Evolutionary conservation across 176 grass and related monocot genomes (phyloP).

Genomic region (maize (Zea mays)): DNA sequence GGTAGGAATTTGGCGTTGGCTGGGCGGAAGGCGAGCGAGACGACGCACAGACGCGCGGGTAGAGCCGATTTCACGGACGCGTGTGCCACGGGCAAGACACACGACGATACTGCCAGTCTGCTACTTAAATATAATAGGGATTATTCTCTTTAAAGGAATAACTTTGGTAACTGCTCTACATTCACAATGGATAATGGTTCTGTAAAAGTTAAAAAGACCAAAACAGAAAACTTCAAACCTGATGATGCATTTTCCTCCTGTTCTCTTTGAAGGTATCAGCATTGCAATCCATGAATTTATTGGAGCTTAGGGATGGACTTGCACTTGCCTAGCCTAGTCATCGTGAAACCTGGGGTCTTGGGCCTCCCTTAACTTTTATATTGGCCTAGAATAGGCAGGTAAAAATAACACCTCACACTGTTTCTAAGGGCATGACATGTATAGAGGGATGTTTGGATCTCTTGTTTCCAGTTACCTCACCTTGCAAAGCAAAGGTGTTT

Average conservation of each 20-base stretch:
- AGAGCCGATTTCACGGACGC: too few species aligned
- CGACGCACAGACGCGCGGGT: too few species aligned
- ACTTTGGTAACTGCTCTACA: neutral
- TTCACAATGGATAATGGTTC: neutral
- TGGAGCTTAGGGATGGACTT: neutral
- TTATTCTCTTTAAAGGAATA: slow-evolving; percentile 18
- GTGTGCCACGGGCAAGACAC: too few species aligned
- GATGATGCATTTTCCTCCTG: neutral
- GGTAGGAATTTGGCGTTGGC: too few species aligned
- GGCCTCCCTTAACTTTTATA: neutral
- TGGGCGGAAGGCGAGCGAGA: too few species aligned
- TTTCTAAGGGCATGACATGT: neutral
- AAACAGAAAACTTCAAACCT: neutral
- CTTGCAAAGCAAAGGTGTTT: neutral
- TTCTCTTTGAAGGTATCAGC: neutral
- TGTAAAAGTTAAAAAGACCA: neutral
- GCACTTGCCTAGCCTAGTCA: neutral
- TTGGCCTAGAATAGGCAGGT: neutral
- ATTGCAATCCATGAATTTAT: neutral
- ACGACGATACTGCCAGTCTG: too few species aligned
- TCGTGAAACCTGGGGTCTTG: neutral
- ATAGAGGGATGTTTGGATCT: neutral
- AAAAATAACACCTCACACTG: too few species aligned
- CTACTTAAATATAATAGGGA: too few species aligned
- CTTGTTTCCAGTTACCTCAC: neutral